phyloP scores from a whole-genome alignment of 2,329 filamentous ascomycete species.

The Penicillium sp. region DNA sequence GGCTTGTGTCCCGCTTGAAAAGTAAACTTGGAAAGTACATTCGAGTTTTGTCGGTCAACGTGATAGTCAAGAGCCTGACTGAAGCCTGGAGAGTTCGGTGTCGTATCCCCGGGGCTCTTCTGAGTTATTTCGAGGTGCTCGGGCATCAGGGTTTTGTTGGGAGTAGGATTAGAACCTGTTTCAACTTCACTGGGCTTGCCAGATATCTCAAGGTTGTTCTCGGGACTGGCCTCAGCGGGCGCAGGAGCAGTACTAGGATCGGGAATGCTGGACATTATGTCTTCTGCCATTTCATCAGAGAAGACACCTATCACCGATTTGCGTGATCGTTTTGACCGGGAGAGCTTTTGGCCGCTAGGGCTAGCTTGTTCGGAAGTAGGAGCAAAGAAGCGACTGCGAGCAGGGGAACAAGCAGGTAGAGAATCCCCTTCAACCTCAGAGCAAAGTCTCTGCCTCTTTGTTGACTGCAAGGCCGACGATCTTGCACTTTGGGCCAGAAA shows the following conservation, averaged over 20 bases:
- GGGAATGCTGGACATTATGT: constrained; percentile 48
- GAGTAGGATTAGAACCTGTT: background rate
- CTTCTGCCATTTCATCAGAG: constrained; percentile 54
- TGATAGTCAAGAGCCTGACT: constrained; percentile 38
- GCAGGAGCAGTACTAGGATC: constrained; percentile 27
- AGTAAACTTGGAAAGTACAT: constrained; percentile 36
- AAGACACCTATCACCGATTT: constrained; percentile 50
- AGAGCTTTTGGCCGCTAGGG: constrained; percentile 38
- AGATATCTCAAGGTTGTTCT: background rate
- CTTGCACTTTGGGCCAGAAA: constrained; percentile 41
- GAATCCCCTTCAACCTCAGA: constrained; percentile 44
- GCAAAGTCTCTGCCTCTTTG: constrained; percentile 53
- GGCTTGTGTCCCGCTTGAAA: constrained; percentile 26
- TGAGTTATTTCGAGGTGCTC: background rate
- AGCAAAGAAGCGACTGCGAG: constrained; percentile 51
- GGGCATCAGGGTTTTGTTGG: background rate
- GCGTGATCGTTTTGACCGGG: constrained; percentile 41
- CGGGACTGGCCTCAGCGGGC: background rate
- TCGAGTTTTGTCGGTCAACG: constrained; percentile 37
- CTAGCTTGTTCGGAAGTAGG: constrained; percentile 34
- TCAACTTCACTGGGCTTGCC: background rate
- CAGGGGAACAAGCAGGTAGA: constrained; percentile 31
- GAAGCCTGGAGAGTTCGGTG: constrained; percentile 20
- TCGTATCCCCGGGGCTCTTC: constrained; percentile 13
- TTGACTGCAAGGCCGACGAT: constrained; percentile 46